Percentiles rank a stretch among this genome's conserved stretches.
These are phyloP conservation scores for Lagerstroemia fauriei DNA, from an alignment of 441 rosid genomes.

Conservation along the genomic window DNA sequence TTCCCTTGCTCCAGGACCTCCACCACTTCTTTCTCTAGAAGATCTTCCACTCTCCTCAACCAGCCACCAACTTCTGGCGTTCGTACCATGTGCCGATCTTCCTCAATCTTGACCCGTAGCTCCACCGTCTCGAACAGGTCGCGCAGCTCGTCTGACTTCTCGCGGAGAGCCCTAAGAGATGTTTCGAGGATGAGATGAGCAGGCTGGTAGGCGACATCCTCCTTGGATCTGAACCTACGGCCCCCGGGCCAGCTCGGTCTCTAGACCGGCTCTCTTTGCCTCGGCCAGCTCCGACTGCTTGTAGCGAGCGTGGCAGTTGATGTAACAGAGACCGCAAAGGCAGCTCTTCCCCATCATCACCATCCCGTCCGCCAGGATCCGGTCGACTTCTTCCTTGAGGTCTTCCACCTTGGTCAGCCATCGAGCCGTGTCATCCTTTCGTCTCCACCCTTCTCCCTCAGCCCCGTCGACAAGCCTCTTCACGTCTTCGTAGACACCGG, in stretches of 20 bases:
- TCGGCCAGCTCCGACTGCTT: neutral
- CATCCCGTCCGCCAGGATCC: neutral
- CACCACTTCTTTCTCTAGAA: neutral
- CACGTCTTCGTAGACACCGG: conserved; percentile 10
- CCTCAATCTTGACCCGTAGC: neutral
- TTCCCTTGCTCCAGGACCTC: neutral
- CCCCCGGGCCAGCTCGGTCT: conserved; percentile 13
- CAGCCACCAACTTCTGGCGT: conserved; percentile 16
- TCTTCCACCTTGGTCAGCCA: conserved; percentile 22
- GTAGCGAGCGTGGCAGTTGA: neutral
- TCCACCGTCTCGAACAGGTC: neutral
- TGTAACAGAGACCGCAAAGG: neutral
- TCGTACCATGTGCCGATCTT: conserved; percentile 16
- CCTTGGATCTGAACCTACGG: neutral
- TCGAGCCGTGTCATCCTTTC: neutral
- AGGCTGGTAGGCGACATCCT: neutral
- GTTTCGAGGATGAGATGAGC: neutral
- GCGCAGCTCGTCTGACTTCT: neutral
- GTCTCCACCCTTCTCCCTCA: conserved; percentile 9
- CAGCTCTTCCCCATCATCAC: neutral
- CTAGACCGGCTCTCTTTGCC: conserved; percentile 33
- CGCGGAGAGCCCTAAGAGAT: neutral
- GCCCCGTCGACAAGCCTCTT: neutral
- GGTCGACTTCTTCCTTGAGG: neutral
- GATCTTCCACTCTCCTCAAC: conserved; percentile 3